Conservation (phyloP, 805 yeast species). For the Lipomyces japonicus region DNA sequence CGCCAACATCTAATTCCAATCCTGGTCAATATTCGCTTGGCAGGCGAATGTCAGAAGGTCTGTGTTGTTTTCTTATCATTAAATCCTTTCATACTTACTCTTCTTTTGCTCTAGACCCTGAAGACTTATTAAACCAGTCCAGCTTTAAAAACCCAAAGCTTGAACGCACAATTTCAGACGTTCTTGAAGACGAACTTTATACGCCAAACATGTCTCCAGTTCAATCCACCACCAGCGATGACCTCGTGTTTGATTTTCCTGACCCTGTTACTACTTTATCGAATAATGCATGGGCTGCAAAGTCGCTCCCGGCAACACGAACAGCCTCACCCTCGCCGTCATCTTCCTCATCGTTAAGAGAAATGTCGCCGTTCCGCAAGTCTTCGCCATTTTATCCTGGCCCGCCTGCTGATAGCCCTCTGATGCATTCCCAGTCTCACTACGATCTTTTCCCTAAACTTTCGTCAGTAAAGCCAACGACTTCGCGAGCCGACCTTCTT, state of each 20-base stretch:
- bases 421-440: slow-evolving; percentile 4
- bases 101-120: neutral
- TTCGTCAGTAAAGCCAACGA: no score
- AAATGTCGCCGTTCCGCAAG: slow-evolving; percentile 29
- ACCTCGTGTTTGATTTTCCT: slow-evolving; percentile 17
- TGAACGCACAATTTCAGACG: slow-evolving; percentile 53
- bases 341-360: slow-evolving; percentile 10
- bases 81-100: no score
- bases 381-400: slow-evolving; percentile 30
- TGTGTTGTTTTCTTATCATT: neutral
- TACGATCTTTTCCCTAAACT: slow-evolving; percentile 8
- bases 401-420: slow-evolving; percentile 17
- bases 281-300: slow-evolving; percentile 9
- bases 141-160: slow-evolving; percentile 43
- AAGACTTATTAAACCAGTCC: neutral
- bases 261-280: slow-evolving; percentile 15
- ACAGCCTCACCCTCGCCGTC: slow-evolving; percentile 24
- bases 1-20: neutral
- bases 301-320: slow-evolving; percentile 23
- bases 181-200: slow-evolving; percentile 59
- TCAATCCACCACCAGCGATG: slow-evolving; percentile 24
- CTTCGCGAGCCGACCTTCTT: no score
- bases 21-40: slow-evolving; percentile 14
- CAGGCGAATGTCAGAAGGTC: slow-evolving; percentile 26
- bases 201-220: slow-evolving; percentile 28